Conservation (phyloP, 2,329 filamentous ascomycete genomes). For the Claviceps capensis region DNA sequence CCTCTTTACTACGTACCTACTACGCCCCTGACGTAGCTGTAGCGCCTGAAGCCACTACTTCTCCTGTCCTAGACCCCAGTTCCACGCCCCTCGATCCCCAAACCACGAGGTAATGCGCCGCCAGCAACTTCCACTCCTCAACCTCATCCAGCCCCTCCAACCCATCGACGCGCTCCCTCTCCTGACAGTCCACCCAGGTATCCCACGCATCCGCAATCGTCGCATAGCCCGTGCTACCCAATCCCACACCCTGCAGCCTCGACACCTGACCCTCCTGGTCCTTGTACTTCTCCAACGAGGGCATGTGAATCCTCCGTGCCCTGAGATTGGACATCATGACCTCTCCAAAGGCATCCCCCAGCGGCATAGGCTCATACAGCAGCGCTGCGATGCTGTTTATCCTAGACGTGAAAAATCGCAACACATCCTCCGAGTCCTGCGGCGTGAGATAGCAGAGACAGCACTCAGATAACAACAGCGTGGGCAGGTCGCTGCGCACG, state of each 20-base stretch:
- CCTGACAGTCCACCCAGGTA: conserved; percentile 52
- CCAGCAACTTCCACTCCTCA: conserved; percentile 83
- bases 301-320: conserved; percentile 67
- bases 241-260: conserved; percentile 53
- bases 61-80: not conserved
- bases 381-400: conserved; percentile 44
- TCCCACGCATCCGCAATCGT: conserved; percentile 55
- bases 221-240: conserved; percentile 31
- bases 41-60: no score
- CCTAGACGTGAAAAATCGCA: conserved; percentile 47
- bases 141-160: conserved; percentile 88
- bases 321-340: conserved; percentile 89
- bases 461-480: conserved; percentile 84
- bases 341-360: conserved; percentile 72
- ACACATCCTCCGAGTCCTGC: conserved; percentile 45
- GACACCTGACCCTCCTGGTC: conserved; percentile 53
- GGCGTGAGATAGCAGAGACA: conserved; percentile 80
- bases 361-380: conserved; percentile 80
- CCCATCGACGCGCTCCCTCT: conserved; percentile 66
- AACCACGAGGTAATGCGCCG: conserved; percentile 75
- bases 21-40: no score
- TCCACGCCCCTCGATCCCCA: conserved; percentile 61
- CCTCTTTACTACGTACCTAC: no score
- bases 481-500: conserved; percentile 49
- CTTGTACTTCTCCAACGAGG: conserved; percentile 63